Base-by-base conservation (phyloP, 2,329 filamentous ascomycete genomes). In the Colletotrichum sp. region DNA sequence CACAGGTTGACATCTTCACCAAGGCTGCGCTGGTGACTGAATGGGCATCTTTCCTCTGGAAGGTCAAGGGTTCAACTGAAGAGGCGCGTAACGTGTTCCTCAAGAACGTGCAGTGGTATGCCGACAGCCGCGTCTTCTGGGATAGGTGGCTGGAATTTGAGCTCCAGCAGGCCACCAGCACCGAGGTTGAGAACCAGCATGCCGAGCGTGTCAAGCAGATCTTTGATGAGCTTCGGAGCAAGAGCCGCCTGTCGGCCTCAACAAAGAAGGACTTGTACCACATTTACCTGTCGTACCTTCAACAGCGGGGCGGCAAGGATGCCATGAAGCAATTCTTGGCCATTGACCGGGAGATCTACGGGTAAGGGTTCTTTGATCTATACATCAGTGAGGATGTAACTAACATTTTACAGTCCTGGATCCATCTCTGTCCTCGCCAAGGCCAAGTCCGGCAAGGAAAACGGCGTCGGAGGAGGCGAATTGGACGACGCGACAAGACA, bases 101-200 rank as follows among this genome's bases (percentile, higher is more conserved):
- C 77, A 94, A 93, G 84, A 96, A 98, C 79, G 90, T 94, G 71
- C 93, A 96, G 82, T 95, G 93, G 89, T 98, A 97, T 82, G 89
- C 93, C 3, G 95, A 97, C 82, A 98, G 96, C 83, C 91, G 93
- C 38, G 89, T 94, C 58, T 98, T 98, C 88, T 99, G 97, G 96
- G 89, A 93, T 79, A 94, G 92, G 81, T 98, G 96, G 88, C 90
- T 98, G 70, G 88, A 94, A 74, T 98, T 99, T 81, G 97, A 99
- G 86, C 88, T 97, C 65, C 92, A 94, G 72, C 96, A 98, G 83
- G 94, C 95, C 13, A 93, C 93, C 2, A 93, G 87, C 76, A 85
- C 88, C 2, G 90, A 92, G 66, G 88, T 90, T 4, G 94, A 96
- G 81, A 80, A 87, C 2, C 87, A 91, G 72, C 92, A 95, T 72